Conservation (phyloP, 495 filamentous ascomycete genomes). For the Coniosporium apollinis region DNA sequence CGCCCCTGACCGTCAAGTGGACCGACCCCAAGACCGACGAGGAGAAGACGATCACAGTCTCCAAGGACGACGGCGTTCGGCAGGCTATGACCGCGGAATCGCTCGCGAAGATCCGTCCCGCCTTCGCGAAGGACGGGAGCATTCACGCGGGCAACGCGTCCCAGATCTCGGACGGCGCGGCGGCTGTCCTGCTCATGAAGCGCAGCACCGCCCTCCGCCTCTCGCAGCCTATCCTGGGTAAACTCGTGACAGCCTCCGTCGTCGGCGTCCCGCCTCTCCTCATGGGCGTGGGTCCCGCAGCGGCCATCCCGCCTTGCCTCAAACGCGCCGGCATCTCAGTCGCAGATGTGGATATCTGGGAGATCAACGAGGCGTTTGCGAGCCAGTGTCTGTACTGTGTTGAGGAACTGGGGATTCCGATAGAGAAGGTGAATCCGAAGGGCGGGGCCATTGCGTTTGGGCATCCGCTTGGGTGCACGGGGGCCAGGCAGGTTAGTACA, state of each 20-base stretch:
- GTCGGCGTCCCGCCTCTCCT: conserved; percentile 84
- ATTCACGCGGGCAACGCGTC: conserved; percentile 95
- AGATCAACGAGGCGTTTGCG: conserved; percentile 99
- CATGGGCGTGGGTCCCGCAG: conserved; percentile 94
- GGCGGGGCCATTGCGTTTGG: conserved; percentile 98
- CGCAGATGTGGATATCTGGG: conserved; percentile 89
- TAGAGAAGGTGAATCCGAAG: conserved; percentile 86
- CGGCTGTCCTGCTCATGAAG: conserved; percentile 91
- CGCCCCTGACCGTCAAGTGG: conserved; percentile 63
- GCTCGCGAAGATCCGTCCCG: conserved; percentile 74
- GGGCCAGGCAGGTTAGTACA: conserved; percentile 83
- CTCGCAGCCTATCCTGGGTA: conserved; percentile 76
- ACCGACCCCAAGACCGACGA: conserved; percentile 85
- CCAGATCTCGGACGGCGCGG: conserved; percentile 91
- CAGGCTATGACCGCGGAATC: conserved; percentile 72
- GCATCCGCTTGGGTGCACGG: conserved; percentile 89
- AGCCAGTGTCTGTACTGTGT: conserved; percentile 88
- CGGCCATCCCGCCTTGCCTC: conserved; percentile 83
- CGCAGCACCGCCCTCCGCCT: conserved; percentile 78
- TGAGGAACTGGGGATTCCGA: conserved; percentile 67
- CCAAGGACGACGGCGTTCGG: conserved; percentile 75
- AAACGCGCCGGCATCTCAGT: conserved; percentile 70
- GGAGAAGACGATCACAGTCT: conserved; percentile 67
- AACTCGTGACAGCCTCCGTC: conserved; percentile 68
- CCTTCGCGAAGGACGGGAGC: conserved; percentile 67